Conservation (phyloP, 2,329 filamentous ascomycete species). For the Colletotrichum gloeosporioides region DNA sequence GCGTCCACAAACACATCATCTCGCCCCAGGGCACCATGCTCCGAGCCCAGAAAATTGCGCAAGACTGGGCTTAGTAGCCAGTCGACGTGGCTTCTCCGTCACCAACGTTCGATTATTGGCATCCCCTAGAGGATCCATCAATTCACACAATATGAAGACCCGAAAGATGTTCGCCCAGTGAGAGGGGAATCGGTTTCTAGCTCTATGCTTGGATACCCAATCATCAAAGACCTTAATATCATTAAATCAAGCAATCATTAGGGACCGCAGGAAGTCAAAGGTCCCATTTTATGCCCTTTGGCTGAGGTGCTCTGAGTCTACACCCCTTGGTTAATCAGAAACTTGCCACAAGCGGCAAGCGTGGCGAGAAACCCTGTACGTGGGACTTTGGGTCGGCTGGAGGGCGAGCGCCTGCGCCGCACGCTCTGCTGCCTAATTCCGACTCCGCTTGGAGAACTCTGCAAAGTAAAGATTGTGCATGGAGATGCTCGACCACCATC, state of each 20-base stretch:
- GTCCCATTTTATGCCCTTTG: not conserved
- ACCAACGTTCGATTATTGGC: not conserved
- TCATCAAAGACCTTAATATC: accelerated
- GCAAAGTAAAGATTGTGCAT: not conserved
- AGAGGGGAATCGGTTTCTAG: not conserved
- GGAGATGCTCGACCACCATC: not conserved
- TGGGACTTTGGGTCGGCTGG: not conserved
- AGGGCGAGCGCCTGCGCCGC: not conserved
- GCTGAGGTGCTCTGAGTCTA: not conserved
- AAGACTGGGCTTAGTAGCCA: not conserved
- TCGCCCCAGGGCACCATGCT: too few relatives aligned
- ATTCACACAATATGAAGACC: not conserved
- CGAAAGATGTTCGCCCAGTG: not conserved
- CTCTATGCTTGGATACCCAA: not conserved
- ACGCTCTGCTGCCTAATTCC: not conserved
- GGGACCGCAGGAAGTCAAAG: not conserved
- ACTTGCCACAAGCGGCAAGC: not conserved
- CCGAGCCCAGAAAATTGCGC: not conserved
- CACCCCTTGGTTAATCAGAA: not conserved
- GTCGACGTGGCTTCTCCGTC: not conserved
- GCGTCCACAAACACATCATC: not conserved
- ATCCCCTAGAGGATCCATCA: not conserved
- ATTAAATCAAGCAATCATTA: not conserved
- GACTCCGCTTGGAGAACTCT: not conserved
- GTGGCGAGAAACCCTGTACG: not conserved